Evolutionary conservation across 2,329 filamentous ascomycete species (phyloP), one percentile per base, ranked within the genome.

Genomic region (Monosporascus sp.): DNA sequence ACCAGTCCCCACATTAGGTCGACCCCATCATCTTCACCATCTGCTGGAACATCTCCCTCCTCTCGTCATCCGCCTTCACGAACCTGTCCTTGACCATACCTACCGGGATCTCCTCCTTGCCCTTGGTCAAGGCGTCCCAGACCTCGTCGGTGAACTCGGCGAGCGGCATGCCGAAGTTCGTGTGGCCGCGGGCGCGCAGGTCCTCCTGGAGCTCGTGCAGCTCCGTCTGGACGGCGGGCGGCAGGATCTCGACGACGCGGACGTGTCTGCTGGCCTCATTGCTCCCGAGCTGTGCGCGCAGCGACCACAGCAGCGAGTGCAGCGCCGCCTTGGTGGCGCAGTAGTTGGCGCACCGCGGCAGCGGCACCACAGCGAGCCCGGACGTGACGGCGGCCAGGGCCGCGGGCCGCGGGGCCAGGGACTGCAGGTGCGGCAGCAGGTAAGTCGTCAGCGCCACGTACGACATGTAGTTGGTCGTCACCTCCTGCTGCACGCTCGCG

Each of bases 281-380:
- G 39, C 47, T 49, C 8, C 58, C 57, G 18, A 81, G 65, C 61
- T 78, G 70, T 50, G 74, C 67, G 6, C 76, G 68, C 18, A 78
- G 59, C 43, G 70, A 74, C 53, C 78, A 69, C 24, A 71, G 60
- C 49, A 78, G 77, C 5, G 68, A 67, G 58, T 80, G 76, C 38
- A 82, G 63, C 3, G 79, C 80, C 0, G 78, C 74, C 60, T 82
- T 83, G 11, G 75, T 75, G 2, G 77, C 76, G 50, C 73, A 80
- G 68, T 82, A 83, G 37, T 75, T 78, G 1, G 74, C 71, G 58
- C 76, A 71, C 0, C 67, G 64, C n/a, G 69, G 63, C 2, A 74
- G 67, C 0, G 78, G 79, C 11, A 81, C 67, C 9, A 81, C 64
- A 8, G 72, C 71, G 3, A 82, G 68, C 47, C 71, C 72, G 0